Conservation (phyloP, 495 filamentous ascomycete species). For the Aspergillus cristatus region DNA sequence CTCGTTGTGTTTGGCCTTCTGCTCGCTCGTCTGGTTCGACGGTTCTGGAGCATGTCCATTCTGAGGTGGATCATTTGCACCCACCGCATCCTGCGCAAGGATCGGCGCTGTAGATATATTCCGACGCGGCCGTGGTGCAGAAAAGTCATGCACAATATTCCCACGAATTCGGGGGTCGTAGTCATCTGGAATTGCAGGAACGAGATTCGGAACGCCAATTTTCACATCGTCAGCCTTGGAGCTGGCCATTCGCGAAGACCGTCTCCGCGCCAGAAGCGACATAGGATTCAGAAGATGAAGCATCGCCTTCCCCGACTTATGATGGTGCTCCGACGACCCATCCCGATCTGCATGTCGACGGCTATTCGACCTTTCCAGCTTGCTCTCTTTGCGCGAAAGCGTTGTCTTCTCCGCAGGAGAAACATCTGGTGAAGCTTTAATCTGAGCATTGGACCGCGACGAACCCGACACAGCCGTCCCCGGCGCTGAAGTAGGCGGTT, state of each 20-base stretch:
- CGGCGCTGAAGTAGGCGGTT: conserved; percentile 21
- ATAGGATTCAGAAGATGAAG: conserved; percentile 62
- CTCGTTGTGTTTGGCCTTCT: conserved; percentile 28
- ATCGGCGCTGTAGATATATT: conserved; percentile 35
- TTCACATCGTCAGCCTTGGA: conserved; percentile 39
- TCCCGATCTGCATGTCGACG: conserved; percentile 27
- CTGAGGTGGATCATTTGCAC: conserved; percentile 7
- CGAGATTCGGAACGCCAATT: conserved; percentile 35
- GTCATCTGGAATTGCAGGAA: conserved; percentile 56
- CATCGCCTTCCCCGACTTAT: conserved; percentile 47
- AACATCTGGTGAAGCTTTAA: conserved; percentile 28
- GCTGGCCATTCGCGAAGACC: conserved; percentile 41
- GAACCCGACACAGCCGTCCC: conserved; percentile 18
- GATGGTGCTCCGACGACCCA: conserved; percentile 21
- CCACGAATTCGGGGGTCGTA: conserved; percentile 83
- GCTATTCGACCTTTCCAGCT: conserved; percentile 10
- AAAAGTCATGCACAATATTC: conserved; percentile 84
- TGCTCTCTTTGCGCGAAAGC: conserved; percentile 19
- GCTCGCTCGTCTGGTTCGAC: conserved; percentile 16
- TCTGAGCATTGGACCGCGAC: conserved; percentile 25
- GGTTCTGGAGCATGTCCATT: not conserved
- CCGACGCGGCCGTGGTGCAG: conserved; percentile 61
- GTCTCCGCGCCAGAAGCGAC: conserved; percentile 50
- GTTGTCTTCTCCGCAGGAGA: conserved; percentile 18
- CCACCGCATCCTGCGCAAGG: conserved; percentile 5